phyloP scores from a whole-genome alignment of 1,284 basidiomycete species.

The Veloboletus limbatus region DNA sequence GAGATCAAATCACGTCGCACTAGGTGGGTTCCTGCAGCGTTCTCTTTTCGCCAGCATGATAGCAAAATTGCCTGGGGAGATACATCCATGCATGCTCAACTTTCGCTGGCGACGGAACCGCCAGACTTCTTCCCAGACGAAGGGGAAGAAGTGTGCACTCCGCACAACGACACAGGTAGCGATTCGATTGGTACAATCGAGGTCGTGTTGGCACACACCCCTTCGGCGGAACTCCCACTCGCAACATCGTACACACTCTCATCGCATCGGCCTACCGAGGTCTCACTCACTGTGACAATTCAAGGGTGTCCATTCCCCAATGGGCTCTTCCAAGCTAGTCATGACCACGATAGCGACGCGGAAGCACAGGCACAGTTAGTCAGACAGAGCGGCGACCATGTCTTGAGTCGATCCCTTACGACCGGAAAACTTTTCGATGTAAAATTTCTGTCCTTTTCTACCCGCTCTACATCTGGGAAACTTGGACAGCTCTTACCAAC shows the following conservation, averaged over 20 bases:
- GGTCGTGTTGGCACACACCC: slow-evolving; percentile 3
- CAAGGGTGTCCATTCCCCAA: slow-evolving; percentile 14
- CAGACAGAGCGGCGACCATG: slow-evolving; percentile 6
- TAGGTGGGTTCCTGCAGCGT: slow-evolving; percentile 7
- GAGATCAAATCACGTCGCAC: not conserved
- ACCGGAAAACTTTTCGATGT: slow-evolving; percentile 24
- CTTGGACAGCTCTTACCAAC: slow-evolving; percentile 2
- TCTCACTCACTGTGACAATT: slow-evolving; percentile 17
- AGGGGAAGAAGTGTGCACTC: not conserved
- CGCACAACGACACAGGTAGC: not conserved
- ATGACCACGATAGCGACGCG: not conserved
- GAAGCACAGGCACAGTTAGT: slow-evolving; percentile 4
- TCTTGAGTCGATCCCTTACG: slow-evolving; percentile 19
- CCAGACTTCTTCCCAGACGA: too few species aligned
- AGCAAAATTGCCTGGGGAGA: slow-evolving; percentile 11
- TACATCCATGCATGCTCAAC: slow-evolving; percentile 15
- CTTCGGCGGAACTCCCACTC: not conserved
- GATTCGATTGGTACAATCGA: slow-evolving; percentile 8
- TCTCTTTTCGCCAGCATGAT: slow-evolving; percentile 13
- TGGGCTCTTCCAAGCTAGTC: slow-evolving; percentile 16
- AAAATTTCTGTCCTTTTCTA: slow-evolving; percentile 17
- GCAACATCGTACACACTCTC: not conserved
- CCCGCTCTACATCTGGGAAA: not conserved
- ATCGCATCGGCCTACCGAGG: not conserved
- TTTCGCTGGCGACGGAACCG: slow-evolving; percentile 8